Conservation (phyloP, 148 eudicot species). For the Chenopodium album region DNA sequence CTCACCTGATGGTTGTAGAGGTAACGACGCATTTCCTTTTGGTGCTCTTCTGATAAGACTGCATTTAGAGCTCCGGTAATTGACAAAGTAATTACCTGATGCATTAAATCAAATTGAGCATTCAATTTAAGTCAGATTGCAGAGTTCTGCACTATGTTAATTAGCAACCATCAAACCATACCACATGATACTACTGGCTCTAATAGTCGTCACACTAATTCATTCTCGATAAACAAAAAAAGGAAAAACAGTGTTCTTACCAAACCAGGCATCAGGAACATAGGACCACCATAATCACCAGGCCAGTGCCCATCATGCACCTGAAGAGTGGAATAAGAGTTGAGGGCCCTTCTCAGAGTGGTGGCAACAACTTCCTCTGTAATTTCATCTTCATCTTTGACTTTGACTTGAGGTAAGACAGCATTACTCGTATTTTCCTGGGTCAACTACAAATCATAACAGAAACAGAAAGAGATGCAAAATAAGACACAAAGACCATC, state of each 20-base stretch:
- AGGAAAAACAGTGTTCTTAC: constrained; percentile 36
- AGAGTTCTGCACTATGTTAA: neutral
- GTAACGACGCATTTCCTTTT: constrained; percentile 83
- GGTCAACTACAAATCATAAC: constrained; percentile 46
- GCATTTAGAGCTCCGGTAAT: constrained; percentile 88
- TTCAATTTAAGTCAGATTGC: constrained; percentile 11
- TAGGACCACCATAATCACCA: constrained; percentile 97
- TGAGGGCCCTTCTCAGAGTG: constrained; percentile 73
- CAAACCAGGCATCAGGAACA: constrained; percentile 92
- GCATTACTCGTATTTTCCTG: constrained; percentile 50
- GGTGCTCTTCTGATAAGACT: constrained; percentile 80
- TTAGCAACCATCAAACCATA: neutral
- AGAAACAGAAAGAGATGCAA: neutral
- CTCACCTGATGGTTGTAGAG: constrained; percentile 95
- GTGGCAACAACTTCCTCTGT: constrained; percentile 65
- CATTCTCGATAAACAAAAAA: constrained; percentile 1
- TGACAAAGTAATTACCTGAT: constrained; percentile 76
- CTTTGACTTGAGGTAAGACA: constrained; percentile 66
- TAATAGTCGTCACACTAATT: neutral
- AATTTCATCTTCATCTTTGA: constrained; percentile 56
- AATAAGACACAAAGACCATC: constrained; percentile 8
- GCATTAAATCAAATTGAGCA: constrained; percentile 26
- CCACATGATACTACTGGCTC: neutral
- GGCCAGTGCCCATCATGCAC: constrained; percentile 98
- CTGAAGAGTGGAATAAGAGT: constrained; percentile 80